Evolutionary conservation across 2,329 filamentous ascomycete genomes (phyloP).

Genomic region (Ploettnerulaceae sp.): DNA sequence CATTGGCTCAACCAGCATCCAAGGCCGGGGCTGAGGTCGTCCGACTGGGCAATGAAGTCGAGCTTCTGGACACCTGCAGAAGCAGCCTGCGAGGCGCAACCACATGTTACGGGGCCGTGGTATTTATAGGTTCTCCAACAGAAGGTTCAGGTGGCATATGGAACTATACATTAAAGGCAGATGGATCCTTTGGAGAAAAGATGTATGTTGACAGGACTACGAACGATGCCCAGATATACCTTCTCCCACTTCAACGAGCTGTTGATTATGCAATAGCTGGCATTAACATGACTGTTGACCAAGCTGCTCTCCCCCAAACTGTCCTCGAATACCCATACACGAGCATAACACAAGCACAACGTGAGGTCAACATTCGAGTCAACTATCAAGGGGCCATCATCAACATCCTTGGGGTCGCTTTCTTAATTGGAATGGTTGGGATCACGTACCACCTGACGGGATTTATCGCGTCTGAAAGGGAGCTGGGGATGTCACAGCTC

Average conservation of each 20-base stretch:
- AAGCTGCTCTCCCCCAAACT: constrained; percentile 38
- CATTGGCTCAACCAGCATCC: constrained; percentile 53
- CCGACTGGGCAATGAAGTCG: constrained; percentile 49
- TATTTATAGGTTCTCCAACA: constrained; percentile 69
- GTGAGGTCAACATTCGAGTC: constrained; percentile 58
- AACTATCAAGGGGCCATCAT: constrained; percentile 70
- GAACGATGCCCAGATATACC: constrained; percentile 74
- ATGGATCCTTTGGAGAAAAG: constrained; percentile 61
- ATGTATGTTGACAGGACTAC: constrained; percentile 59
- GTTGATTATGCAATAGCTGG: constrained; percentile 69
- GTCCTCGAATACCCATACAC: constrained; percentile 75
- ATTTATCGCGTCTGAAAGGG: constrained; percentile 78
- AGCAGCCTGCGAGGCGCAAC: constrained; percentile 63
- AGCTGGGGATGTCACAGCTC: constrained; percentile 80
- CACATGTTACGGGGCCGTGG: constrained; percentile 66
- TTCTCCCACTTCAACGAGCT: constrained; percentile 73
- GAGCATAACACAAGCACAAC: constrained; percentile 61
- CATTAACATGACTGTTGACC: constrained; percentile 42
- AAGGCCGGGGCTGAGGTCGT: constrained; percentile 51
- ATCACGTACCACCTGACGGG: constrained; percentile 85
- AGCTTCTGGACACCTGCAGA: constrained; percentile 58
- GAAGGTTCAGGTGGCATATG: constrained; percentile 64
- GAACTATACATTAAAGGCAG: constrained; percentile 82
- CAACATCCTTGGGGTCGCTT: constrained; percentile 71
- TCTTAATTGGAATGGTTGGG: constrained; percentile 74